Percentiles rank a stretch among this genome's conserved stretches.
These are phyloP conservation scores for Aureobasidium leucospermi DNA, from an alignment of 2,329 filamentous ascomycete genomes.

Conservation along the genomic window DNA sequence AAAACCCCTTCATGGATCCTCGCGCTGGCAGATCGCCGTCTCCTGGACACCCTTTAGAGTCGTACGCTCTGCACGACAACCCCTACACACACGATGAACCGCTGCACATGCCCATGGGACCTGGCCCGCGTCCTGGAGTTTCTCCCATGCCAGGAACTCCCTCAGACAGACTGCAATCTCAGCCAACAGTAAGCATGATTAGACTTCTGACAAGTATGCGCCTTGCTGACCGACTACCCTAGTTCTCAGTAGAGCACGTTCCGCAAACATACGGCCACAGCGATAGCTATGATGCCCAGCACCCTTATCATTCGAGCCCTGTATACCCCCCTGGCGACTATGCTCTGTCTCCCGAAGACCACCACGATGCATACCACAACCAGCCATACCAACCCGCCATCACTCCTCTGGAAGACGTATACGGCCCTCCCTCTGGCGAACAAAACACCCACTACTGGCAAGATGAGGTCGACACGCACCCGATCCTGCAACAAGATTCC, in stretches of 20 bases:
- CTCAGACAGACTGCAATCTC: constrained; percentile 70
- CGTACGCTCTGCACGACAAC: constrained; percentile 77
- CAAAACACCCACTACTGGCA: constrained; percentile 47
- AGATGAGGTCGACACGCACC: constrained; percentile 61
- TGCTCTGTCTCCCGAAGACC: constrained; percentile 70
- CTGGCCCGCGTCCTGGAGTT: constrained; percentile 38
- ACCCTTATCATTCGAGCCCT: constrained; percentile 17
- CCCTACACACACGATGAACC: constrained; percentile 54
- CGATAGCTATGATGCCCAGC: constrained; percentile 51
- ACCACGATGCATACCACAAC: constrained; percentile 82
- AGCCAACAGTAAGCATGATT: constrained; percentile 64
- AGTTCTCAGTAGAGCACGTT: constrained; percentile 67
- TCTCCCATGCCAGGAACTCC: constrained; percentile 39
- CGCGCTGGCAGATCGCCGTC: constrained; percentile 61
- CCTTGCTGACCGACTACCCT: constrained; percentile 12
- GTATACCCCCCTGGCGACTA: constrained; percentile 51
- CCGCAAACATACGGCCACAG: constrained; percentile 56
- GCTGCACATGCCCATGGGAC: constrained; percentile 63
- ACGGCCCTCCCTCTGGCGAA: constrained; percentile 24
- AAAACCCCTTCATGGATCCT: constrained; percentile 43
- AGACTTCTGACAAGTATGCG: not conserved
- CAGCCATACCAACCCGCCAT: constrained; percentile 66
- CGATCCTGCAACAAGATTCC: constrained; percentile 63
- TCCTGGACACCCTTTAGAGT: constrained; percentile 64
- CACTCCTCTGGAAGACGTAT: constrained; percentile 16